A percentile compares a stretch with the other conserved stretches of the same genome.
Conservation (phyloP, 2,329 filamentous ascomycete species). For the Fusarium sp. region DNA sequence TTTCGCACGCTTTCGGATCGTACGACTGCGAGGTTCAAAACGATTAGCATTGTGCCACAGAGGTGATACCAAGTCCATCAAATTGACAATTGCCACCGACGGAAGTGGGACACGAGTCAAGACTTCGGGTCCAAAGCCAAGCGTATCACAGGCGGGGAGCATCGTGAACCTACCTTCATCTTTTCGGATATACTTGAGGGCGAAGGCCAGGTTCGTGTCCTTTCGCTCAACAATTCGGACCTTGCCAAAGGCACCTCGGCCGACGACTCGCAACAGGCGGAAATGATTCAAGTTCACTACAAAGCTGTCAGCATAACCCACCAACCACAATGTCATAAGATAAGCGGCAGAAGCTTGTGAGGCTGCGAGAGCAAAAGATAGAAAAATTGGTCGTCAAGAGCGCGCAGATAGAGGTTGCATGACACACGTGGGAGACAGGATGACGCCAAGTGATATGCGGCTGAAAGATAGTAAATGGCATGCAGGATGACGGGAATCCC, state of each 20-base stretch:
- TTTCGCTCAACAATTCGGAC: conserved; percentile 98
- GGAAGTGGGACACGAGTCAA: conserved; percentile 9
- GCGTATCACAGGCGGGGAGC: background rate
- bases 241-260: conserved; percentile 98
- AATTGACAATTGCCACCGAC: background rate
- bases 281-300: conserved; percentile 98
- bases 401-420: conserved; percentile 38
- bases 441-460: conserved; percentile 36
- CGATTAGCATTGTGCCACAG: conserved; percentile 38
- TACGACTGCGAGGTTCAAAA: conserved; percentile 72
- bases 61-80: background rate
- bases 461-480: conserved; percentile 23
- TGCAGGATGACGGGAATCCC: conserved; percentile 16
- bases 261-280: conserved; percentile 91
- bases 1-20: conserved; percentile 98
- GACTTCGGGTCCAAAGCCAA: background rate
- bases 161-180: conserved; percentile 81
- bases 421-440: conserved; percentile 40
- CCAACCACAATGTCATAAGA: background rate
- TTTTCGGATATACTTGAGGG: conserved; percentile 97
- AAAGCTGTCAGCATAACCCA: conserved; percentile 15
- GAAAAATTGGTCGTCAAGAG: background rate
- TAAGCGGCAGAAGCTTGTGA: background rate
- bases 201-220: conserved; percentile 93
- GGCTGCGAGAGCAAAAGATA: background rate